phyloP scores from a whole-genome alignment of 768 basidiomycete species.

The Boletus bicolor region DNA sequence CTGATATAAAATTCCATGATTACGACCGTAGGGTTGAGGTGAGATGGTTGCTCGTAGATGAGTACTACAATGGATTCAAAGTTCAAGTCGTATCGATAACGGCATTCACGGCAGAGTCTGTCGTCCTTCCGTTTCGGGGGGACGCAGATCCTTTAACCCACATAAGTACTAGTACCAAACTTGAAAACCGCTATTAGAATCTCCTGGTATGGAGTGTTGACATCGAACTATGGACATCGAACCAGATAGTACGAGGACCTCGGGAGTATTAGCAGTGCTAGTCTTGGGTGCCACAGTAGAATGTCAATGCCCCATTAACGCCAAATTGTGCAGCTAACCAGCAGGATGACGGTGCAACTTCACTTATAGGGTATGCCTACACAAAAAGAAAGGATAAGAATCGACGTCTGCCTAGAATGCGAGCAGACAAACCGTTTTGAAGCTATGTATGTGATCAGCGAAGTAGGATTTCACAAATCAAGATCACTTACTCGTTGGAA shows the following conservation, averaged over 20 bases:
- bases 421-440: conserved; percentile 42
- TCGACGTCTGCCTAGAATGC: background rate
- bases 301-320: background rate
- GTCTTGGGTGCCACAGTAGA: background rate
- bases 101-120: background rate
- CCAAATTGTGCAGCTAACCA: background rate
- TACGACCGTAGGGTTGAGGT: background rate
- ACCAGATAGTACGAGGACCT: conserved; percentile 1
- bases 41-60: background rate
- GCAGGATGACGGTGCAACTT: background rate
- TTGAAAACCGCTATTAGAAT: background rate
- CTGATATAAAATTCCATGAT: conserved; percentile 41
- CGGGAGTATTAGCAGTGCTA: background rate
- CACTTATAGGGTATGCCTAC: conserved; percentile 33
- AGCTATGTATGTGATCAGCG: conserved; percentile 31
- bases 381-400: conserved; percentile 1
- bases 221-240: background rate
- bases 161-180: background rate
- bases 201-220: background rate
- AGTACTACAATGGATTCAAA: background rate
- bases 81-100: conserved; percentile 4
- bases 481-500: conserved; percentile 73
- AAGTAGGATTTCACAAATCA: background rate
- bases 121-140: conserved; percentile 6
- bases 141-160: conserved; percentile 3